phyloP scores from a whole-genome alignment of 2,329 filamentous ascomycete species.

The Ceratocystis eucalypticola region DNA sequence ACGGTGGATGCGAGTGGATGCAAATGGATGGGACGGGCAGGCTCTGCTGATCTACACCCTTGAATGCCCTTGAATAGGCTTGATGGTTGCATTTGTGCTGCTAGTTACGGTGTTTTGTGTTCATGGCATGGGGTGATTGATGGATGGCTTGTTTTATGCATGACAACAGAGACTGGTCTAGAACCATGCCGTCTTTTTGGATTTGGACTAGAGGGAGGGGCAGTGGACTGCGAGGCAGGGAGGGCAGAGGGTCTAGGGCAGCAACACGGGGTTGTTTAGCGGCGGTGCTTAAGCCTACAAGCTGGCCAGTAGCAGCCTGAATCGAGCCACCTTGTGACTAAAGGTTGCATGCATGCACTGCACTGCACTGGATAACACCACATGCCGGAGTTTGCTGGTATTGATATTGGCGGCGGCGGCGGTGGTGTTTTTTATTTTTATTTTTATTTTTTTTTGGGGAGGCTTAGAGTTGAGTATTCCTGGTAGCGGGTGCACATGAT shows the following conservation, averaged over 20 bases:
- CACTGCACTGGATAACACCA: not conserved
- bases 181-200: not conserved
- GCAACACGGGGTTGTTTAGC: not conserved
- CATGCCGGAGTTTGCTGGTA: not conserved
- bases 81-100: not conserved
- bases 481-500: not conserved
- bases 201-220: not conserved
- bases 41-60: not conserved
- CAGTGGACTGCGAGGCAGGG: too few relatives aligned
- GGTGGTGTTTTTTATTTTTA: not conserved
- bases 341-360: not conserved
- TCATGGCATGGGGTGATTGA: not conserved
- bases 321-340: not conserved
- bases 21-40: not conserved
- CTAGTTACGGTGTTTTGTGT: not conserved
- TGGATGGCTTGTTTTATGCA: slow-evolving; percentile 5
- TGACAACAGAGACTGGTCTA: slow-evolving; percentile 4
- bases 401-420: not conserved
- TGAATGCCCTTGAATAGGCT: not conserved
- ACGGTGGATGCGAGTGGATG: not conserved
- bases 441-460: not conserved
- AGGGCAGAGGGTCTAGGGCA: not conserved
- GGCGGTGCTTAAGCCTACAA: not conserved
- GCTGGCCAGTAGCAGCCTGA: not conserved
- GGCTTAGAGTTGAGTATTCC: too few relatives aligned